Evolutionary conservation across 1,284 basidiomycete genomes (phyloP).

Genomic region (Ganoderma boninense): DNA sequence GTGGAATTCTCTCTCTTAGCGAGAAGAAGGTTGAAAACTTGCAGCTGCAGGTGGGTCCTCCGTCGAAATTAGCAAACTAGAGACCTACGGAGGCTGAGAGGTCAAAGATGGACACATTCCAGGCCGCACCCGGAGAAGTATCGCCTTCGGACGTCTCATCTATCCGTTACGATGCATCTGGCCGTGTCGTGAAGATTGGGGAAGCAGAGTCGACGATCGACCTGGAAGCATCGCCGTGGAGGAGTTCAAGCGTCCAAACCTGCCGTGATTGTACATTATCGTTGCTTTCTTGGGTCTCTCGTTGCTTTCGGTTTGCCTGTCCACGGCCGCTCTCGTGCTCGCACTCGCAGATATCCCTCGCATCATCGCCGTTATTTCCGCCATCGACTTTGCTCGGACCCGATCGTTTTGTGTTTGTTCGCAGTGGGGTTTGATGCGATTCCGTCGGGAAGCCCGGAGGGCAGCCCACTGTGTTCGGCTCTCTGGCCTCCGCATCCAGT

Average conservation of each 20-base stretch:
- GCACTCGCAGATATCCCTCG: slow-evolving; percentile 9
- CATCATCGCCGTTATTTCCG: slow-evolving; percentile 5
- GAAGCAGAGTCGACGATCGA: slow-evolving; percentile 52
- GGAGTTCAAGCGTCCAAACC: slow-evolving; percentile 64
- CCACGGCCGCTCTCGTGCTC: not conserved
- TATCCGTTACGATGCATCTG: slow-evolving; percentile 60
- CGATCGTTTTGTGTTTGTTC: not conserved
- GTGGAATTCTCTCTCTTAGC: slow-evolving; percentile 42
- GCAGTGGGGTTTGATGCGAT: not conserved
- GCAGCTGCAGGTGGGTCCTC: slow-evolving; percentile 56
- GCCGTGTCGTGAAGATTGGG: slow-evolving; percentile 48
- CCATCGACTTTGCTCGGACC: not conserved
- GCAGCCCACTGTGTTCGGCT: slow-evolving; percentile 8
- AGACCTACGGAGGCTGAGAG: not conserved
- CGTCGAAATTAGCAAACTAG: not conserved
- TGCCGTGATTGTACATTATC: slow-evolving; percentile 16
- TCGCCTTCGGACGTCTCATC: slow-evolving; percentile 47
- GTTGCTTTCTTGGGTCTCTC: slow-evolving; percentile 7
- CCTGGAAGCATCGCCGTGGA: slow-evolving; percentile 64
- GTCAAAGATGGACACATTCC: slow-evolving; percentile 64
- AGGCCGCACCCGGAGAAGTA: slow-evolving; percentile 44
- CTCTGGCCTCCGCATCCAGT: slow-evolving; percentile 2
- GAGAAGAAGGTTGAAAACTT: slow-evolving; percentile 50
- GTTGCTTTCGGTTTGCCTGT: not conserved
- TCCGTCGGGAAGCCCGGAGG: slow-evolving; percentile 4